Base-by-base conservation (phyloP, 768 basidiomycete species). In the Ephemerocybe angulata region DNA sequence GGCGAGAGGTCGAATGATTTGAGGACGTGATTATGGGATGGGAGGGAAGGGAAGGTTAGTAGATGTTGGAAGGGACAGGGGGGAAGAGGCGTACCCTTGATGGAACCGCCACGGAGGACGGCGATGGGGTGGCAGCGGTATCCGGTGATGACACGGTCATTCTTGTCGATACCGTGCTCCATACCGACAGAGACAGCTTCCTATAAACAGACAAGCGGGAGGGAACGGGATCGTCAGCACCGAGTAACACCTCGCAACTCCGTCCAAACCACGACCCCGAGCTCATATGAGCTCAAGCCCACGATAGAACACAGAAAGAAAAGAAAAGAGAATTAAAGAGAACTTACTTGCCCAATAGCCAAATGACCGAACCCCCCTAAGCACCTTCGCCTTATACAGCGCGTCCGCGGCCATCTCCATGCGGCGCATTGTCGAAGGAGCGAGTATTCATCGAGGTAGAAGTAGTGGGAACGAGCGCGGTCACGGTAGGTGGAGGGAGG, bases 71-170 rank as follows among this genome's bases (percentile, higher is more conserved):
- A 87, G 54, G 98, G 76, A 58, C 33, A 8, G 8, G 8, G 33
- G 33, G 33, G 17, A 8, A 17, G 17, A 35, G 8, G 8, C 33
- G 17, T 35, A 35, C n/a, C 93, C 63, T 86, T 87, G 68, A 98
- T 83, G 29, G 86, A 86, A 41, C 96, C 97, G 1, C 96, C 96
- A 46, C 95, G 88, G 68, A 98, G 81, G 58, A 98, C 88, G 28
- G 94, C 95, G 68, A 97, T 96, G 50, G 96, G 96, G 69, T 98
- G 96, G 77, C 97, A 98, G 54, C 95, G 89, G 80, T 99, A 99
- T 31, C 92, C 82, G 33, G 96, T 98, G 72, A 98, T 98, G 67
- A 99, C 90, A 46, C 85, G 80, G 77, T 99, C 96, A 28, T 94
- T 78, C 35, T 78, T 76, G 27, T 81, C 79, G 63, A 97, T 95